A percentile compares a stretch with the other conserved stretches of the same genome.
Evolutionary conservation across 176 grass and related monocot genomes (phyloP).

Genomic region (maize (Zea mays)): DNA sequence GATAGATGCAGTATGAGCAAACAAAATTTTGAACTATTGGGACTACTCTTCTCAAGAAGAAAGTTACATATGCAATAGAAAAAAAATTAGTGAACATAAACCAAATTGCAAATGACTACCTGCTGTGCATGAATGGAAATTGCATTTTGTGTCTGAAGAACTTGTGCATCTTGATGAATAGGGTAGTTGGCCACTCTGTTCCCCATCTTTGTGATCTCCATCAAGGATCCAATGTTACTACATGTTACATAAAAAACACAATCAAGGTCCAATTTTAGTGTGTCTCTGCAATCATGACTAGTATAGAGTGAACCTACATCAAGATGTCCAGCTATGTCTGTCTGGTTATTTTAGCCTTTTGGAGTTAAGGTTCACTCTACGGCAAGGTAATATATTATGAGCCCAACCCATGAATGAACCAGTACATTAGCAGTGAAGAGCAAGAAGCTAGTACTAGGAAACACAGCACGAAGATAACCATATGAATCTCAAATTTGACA

Average conservation of each 20-base stretch:
- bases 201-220: constrained; percentile 73
- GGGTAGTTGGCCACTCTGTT: constrained; percentile 59
- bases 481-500: neutral
- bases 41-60: constrained; percentile 25
- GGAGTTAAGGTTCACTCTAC: constrained; percentile 1
- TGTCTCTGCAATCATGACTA: constrained; percentile 22
- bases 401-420: neutral
- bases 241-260: constrained; percentile 41
- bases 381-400: neutral
- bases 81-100: constrained; percentile 22
- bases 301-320: constrained; percentile 18
- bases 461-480: neutral
- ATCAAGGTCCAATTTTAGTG: constrained; percentile 24
- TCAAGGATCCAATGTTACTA: constrained; percentile 71
- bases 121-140: constrained; percentile 73
- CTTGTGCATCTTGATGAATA: constrained; percentile 69
- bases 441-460: neutral
- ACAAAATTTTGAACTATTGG: neutral
- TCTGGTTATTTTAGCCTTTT: constrained; percentile 19
- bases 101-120: constrained; percentile 41
- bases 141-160: constrained; percentile 63
- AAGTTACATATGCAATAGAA: neutral
- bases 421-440: constrained; percentile 13
- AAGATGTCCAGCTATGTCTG: constrained; percentile 16
- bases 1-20: neutral